Base-by-base conservation (phyloP, 192 early-diverging fungal species). In the Backusella parvicylindrica region DNA sequence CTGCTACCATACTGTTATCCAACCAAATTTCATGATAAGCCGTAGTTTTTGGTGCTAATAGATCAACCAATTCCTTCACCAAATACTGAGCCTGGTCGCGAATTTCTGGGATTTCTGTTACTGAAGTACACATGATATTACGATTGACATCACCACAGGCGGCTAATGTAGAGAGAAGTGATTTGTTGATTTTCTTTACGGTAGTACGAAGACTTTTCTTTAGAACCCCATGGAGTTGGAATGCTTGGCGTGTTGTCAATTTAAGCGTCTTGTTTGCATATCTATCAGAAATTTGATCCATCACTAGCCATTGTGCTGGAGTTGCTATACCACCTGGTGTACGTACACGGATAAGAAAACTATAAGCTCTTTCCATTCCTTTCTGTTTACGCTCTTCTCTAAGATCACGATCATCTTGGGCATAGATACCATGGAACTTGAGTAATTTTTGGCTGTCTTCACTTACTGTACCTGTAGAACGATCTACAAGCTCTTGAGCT, bases 21-120 rank as follows among this genome's bases (percentile, higher is more conserved):
- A 98, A 83, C 95, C 95, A 98, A 83, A 98, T 98, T 87, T 98
- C 97, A 85, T 96, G 95, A 87, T 98, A 98, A 23, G 95, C 95
- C 7, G 86, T 87, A 2, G 97, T 96, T 73, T 89, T 83, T 12
- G 97, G 97, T 74, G 93, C 81, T 71, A 98, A 82, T 76, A 96
- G 92, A 33, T 82, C 77, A 37, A 89, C 92, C 79, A 96, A 84
- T 56, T 91, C 81, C 18, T 78, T 82, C 0, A 91, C 84, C 74
- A 97, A 93, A 36, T 88, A 82, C 41, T 89, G 85, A 5, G 96
- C 88, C 71, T 95, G 88, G 31, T 82, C 85, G 84, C 96, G 95
- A 64, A 97, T 76, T 49, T 92, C 86, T 26, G 93, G 89, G 74
- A 89, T 84, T 13, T 87, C 83, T 77, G 94, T 94, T 84, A 95